phyloP scores from a whole-genome alignment of 495 filamentous ascomycete species.

The Talaromyces wortmannii region DNA sequence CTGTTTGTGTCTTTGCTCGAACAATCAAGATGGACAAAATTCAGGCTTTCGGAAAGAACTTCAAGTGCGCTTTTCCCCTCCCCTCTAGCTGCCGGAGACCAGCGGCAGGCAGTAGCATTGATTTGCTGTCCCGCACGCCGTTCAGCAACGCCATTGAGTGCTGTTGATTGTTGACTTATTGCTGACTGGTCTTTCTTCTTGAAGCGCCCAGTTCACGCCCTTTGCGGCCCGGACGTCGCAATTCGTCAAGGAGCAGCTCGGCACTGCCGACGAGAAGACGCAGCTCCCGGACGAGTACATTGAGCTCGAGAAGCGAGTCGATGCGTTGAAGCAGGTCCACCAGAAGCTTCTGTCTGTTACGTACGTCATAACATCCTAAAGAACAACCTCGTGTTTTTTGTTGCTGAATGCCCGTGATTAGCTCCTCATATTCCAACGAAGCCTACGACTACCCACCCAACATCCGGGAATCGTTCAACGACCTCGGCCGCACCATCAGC shows the following conservation, averaged over 20 bases:
- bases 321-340: conserved; percentile 94
- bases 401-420: conserved; percentile 18
- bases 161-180: neutral
- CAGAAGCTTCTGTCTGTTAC: conserved; percentile 95
- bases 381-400: neutral
- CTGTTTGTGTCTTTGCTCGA: neutral
- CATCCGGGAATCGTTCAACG: conserved; percentile 94
- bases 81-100: neutral
- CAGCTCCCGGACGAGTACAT: conserved; percentile 96
- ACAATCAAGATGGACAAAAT: conserved; percentile 54
- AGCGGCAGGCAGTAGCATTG: neutral
- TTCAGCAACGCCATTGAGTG: conserved; percentile 2
- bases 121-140: conserved; percentile 4
- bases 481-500: conserved; percentile 88
- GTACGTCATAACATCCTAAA: conserved; percentile 46
- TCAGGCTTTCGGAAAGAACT: conserved; percentile 68
- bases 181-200: conserved; percentile 22
- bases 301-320: conserved; percentile 97
- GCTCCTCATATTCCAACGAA: conserved; percentile 92
- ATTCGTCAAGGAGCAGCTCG: conserved; percentile 93
- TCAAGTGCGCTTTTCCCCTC: conserved; percentile 43
- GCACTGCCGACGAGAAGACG: conserved; percentile 95
- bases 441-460: conserved; percentile 99
- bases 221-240: conserved; percentile 93
- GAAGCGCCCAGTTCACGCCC: conserved; percentile 68